Evolutionary conservation across 164 flowering plant genomes (phyloP).

Genomic region (Euptelea pleiosperma): DNA sequence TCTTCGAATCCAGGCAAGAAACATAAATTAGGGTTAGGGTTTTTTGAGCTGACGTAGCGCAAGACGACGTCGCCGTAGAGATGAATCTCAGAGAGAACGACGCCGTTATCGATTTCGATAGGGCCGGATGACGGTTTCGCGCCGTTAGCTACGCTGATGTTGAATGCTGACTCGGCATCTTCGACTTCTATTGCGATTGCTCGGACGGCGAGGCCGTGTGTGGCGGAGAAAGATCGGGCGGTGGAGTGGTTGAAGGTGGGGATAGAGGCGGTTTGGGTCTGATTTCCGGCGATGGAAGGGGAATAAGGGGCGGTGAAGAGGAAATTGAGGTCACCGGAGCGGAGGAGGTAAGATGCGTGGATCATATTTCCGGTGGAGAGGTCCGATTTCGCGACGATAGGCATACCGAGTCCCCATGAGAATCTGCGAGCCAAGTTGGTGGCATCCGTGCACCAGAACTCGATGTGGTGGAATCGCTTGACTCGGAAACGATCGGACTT

Average conservation of each 20-base stretch:
- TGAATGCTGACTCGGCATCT: slow-evolving; percentile 55
- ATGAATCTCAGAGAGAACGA: slow-evolving; percentile 43
- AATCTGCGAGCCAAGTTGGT: slow-evolving; percentile 65
- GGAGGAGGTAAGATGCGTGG: slow-evolving; percentile 80
- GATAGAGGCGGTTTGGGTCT: slow-evolving; percentile 53
- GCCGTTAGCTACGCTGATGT: slow-evolving; percentile 48
- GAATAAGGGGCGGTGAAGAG: slow-evolving; percentile 92
- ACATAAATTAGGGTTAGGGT: slow-evolving; percentile 8
- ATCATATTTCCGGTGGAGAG: slow-evolving; percentile 76
- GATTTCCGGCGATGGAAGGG: slow-evolving; percentile 34
- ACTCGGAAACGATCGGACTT: slow-evolving; percentile 62
- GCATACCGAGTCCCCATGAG: slow-evolving; percentile 84
- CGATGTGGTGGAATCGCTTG: slow-evolving; percentile 76
- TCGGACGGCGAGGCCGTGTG: slow-evolving; percentile 81
- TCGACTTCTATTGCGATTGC: slow-evolving; percentile 65
- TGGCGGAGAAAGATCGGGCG: slow-evolving; percentile 42
- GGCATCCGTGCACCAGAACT: slow-evolving; percentile 85
- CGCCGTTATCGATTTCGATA: slow-evolving; percentile 22
- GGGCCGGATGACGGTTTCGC: slow-evolving; percentile 46
- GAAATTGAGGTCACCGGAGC: slow-evolving; percentile 58
- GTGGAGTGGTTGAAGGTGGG: slow-evolving; percentile 49
- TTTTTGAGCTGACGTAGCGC: slow-evolving; percentile 48
- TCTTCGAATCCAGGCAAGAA: slow-evolving; percentile 68
- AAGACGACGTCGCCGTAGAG: slow-evolving; percentile 79
- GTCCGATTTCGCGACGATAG: slow-evolving; percentile 67